Evolutionary conservation across 352 stramenopile species (phyloP), one percentile per base, ranked within the genome.

Genomic region (Globisporangium nagaii): DNA sequence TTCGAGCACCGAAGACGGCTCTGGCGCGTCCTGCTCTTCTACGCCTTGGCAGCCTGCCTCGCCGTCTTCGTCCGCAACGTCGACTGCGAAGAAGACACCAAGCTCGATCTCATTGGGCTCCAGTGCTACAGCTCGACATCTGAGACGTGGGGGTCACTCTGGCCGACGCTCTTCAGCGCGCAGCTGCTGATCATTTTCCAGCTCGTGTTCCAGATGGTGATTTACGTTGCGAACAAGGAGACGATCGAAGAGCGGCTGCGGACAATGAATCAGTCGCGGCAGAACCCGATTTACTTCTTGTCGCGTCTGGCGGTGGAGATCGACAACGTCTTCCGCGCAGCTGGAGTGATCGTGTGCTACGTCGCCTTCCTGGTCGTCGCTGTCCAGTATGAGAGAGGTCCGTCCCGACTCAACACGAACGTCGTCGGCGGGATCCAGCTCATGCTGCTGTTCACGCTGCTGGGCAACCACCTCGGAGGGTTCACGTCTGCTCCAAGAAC

Each of bases 111-210:
- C 2, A 70, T 90, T 40, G 84, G 84, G 12, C 61, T 95, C 20
- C 60, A 73, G 48, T 95, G 84, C 56, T 95, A 91, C 54, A 68
- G 71, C 27, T 65, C 72, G 24, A 66, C 58, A 7, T 58, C 76
- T 1, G 57, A 71, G 22, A 88, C 80, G 7, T 95, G 84, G 84
- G 60, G 62, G 9, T 79, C 79, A 19, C 56, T 95, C 25, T 95
- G 77, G 77, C 76, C 82, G 19, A 90, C 84, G 2, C 58, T 95
- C 0, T 95, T 93, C 56, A 89, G 68, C 27, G 81, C 84, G 0
- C 84, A 95, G 47, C 69, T 95, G 25, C 50, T 91, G 9, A 90
- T 95, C 44, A 93, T 95, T 28, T 72, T 88, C 17, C 80, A 93
- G 56, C 46, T 95, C 12, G 79, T 95, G 10, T 89, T 92, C 39